A percentile compares a stretch with the other conserved stretches of the same genome.
phyloP scores from a whole-genome alignment of 1,284 basidiomycete species.

The Boletus smithii region DNA sequence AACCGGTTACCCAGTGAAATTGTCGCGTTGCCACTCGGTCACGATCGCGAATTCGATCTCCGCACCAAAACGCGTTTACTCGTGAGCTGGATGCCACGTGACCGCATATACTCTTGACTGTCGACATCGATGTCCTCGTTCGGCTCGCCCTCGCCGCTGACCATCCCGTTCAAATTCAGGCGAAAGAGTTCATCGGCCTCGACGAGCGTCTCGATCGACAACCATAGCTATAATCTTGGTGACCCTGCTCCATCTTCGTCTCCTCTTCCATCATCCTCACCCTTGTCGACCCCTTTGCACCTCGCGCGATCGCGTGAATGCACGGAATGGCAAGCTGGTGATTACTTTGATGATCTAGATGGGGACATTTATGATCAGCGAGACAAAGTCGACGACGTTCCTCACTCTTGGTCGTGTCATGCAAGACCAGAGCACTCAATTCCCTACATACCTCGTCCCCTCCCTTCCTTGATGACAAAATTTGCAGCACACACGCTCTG shows the following conservation, averaged over 20 bases:
- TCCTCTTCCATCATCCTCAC: slow-evolving; percentile 19
- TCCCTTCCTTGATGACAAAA: slow-evolving; percentile 23
- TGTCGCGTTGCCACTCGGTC: background rate
- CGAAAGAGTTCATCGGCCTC: slow-evolving; percentile 24
- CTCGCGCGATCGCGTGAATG: slow-evolving; percentile 6
- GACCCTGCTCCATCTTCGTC: slow-evolving; percentile 13
- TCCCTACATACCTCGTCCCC: slow-evolving; percentile 7
- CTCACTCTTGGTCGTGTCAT: slow-evolving; percentile 5
- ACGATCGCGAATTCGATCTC: slow-evolving; percentile 26
- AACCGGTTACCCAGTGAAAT: no score
- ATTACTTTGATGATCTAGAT: slow-evolving; percentile 1
- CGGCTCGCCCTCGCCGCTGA: slow-evolving; percentile 7
- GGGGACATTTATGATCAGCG: background rate
- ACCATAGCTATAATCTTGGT: background rate
- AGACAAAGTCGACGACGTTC: background rate
- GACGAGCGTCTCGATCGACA: slow-evolving; percentile 5
- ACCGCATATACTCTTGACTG: slow-evolving; percentile 29
- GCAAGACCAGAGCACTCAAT: background rate
- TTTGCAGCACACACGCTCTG: slow-evolving; percentile 5
- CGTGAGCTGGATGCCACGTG: slow-evolving; percentile 25
- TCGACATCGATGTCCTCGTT: slow-evolving; percentile 29
- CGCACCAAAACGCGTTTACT: slow-evolving; percentile 37
- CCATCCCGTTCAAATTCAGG: slow-evolving; percentile 17
- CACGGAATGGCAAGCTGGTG: slow-evolving; percentile 5
- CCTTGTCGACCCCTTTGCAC: slow-evolving; percentile 16